Conservation (phyloP, 2,329 filamentous ascomycete genomes). For the Arthrobotrys conoides region DNA sequence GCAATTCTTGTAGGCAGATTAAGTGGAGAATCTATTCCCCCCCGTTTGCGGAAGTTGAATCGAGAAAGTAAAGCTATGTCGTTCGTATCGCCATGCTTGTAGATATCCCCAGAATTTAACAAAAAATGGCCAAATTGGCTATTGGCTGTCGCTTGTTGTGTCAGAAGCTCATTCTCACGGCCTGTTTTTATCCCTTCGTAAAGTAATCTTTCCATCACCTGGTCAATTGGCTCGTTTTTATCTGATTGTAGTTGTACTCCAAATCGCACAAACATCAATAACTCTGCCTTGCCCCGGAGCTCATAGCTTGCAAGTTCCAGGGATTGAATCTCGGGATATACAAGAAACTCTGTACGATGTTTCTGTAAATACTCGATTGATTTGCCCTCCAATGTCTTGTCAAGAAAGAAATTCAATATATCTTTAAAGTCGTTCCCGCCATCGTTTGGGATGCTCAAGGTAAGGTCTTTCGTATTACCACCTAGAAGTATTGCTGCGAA, state of each 20-base stretch:
- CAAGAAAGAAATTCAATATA: constrained; percentile 4
- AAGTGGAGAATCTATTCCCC: background rate
- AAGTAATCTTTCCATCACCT: background rate
- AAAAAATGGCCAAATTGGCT: background rate
- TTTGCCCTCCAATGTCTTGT: background rate
- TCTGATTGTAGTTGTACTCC: background rate
- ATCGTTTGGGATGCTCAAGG: constrained; percentile 1
- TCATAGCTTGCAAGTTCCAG: background rate
- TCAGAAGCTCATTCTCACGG: background rate
- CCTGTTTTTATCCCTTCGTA: background rate
- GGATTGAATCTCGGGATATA: background rate
- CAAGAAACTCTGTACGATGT: background rate
- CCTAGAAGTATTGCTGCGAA: background rate
- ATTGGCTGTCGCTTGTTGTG: background rate
- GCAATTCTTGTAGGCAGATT: background rate
- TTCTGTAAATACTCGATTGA: background rate
- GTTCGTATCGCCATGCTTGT: background rate
- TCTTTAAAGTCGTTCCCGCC: background rate
- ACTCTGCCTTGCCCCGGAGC: background rate
- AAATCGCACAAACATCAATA: constrained; percentile 5
- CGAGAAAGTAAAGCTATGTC: background rate
- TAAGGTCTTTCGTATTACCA: background rate
- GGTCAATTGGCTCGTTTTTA: background rate
- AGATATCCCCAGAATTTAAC: background rate
- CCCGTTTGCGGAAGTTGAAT: background rate